Evolutionary conservation across 2,329 filamentous ascomycete genomes (phyloP).

Genomic region (Ceratocystis colombiana): DNA sequence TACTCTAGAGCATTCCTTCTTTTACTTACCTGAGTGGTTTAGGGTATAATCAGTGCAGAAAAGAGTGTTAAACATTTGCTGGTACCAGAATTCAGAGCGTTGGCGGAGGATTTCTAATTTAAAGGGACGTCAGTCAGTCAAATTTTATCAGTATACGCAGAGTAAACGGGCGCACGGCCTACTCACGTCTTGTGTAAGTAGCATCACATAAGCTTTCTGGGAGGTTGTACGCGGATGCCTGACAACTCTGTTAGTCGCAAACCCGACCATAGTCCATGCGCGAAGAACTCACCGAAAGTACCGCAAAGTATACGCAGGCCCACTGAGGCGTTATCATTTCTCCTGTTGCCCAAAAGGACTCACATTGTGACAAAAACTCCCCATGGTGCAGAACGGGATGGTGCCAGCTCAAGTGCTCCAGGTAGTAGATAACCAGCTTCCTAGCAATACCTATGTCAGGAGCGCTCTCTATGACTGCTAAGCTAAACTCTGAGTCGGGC

Average conservation of each 20-base stretch:
- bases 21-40: conserved; percentile 19
- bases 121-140: background rate
- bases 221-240: conserved; percentile 23
- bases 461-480: background rate
- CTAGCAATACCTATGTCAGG: conserved; percentile 10
- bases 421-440: conserved; percentile 22
- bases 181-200: conserved; percentile 9
- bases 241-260: background rate
- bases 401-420: conserved; percentile 24
- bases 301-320: conserved; percentile 17
- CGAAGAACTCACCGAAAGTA: conserved; percentile 16
- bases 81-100: conserved; percentile 16
- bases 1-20: background rate
- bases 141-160: background rate
- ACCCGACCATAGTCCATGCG: background rate
- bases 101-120: background rate
- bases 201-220: conserved; percentile 15
- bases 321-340: conserved; percentile 17
- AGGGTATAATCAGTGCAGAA: conserved; percentile 16
- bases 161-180: background rate
- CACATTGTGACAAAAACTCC: conserved; percentile 20
- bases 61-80: conserved; percentile 17
- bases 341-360: conserved; percentile 9
- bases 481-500: conserved; percentile 3
- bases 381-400: conserved; percentile 23